Evolutionary conservation across 192 early-diverging fungal species (phyloP).

Genomic region (Piromyces finnis): DNA sequence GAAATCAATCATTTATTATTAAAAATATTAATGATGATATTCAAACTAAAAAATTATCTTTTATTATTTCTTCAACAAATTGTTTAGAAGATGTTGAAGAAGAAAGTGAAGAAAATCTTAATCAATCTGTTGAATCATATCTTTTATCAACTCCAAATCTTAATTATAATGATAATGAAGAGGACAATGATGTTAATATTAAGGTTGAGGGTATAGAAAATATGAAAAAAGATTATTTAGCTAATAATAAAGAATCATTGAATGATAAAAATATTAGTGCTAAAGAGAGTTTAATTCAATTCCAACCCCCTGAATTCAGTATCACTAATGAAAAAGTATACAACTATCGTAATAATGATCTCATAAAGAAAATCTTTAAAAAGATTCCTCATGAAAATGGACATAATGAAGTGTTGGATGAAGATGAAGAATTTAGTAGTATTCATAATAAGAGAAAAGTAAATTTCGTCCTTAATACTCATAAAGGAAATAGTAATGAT

Average conservation of each 20-base stretch:
- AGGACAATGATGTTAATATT: neutral
- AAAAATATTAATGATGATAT: neutral
- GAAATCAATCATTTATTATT: neutral
- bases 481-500: neutral
- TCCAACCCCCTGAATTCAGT: neutral
- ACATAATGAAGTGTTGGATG: neutral
- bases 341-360: neutral
- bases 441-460: neutral
- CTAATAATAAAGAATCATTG: neutral
- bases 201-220: neutral
- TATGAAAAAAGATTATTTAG: neutral
- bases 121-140: neutral
- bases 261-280: neutral
- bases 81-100: neutral
- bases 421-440: neutral
- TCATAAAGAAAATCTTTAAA: neutral
- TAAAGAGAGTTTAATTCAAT: neutral
- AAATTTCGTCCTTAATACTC: neutral
- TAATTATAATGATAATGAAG: neutral
- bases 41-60: neutral
- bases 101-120: neutral
- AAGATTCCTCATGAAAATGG: neutral
- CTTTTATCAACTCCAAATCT: neutral
- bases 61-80: neutral
- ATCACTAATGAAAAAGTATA: neutral